Conservation (phyloP, 116 monocot genomes). For the Zostera marina region DNA sequence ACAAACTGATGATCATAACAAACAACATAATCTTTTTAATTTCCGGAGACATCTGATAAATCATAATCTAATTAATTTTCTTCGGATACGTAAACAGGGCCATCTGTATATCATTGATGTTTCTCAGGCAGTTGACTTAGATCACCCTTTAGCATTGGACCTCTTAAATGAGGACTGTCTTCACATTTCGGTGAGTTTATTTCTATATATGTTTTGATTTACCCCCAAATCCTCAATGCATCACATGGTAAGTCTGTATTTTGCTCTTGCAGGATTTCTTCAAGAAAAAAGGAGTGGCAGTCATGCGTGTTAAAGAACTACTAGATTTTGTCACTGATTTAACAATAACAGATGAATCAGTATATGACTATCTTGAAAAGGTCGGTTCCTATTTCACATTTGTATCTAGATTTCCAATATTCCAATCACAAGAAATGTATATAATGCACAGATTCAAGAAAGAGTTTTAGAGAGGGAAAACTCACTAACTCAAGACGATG, state of each 20-base stretch:
- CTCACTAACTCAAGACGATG: constrained; percentile 28
- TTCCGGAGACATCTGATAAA: no score
- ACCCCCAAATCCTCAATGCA: neutral
- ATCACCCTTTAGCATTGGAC: constrained; percentile 83
- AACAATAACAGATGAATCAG: constrained; percentile 54
- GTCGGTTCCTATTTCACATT: constrained; percentile 14
- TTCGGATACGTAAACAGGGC: constrained; percentile 22
- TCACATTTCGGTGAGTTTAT: constrained; percentile 70
- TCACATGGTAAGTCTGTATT: neutral
- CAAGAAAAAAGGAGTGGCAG: constrained; percentile 74
- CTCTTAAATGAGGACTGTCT: constrained; percentile 82
- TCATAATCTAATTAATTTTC: neutral
- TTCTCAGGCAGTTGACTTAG: constrained; percentile 90
- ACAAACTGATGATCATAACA: constrained; percentile 2
- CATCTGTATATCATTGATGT: constrained; percentile 97
- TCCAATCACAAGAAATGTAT: neutral
- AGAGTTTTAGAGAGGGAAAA: constrained; percentile 67
- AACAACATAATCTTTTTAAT: neutral
- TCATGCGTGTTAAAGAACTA: constrained; percentile 78
- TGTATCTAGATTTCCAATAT: neutral
- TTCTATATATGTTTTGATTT: neutral
- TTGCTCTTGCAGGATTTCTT: constrained; percentile 71
- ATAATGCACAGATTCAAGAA: constrained; percentile 43
- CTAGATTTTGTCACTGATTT: constrained; percentile 85
- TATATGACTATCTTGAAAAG: constrained; percentile 86